Evolutionary conservation across 257 asterid species (phyloP), one percentile per base, ranked within the genome.

Genomic region (Solanum verrucosum): DNA sequence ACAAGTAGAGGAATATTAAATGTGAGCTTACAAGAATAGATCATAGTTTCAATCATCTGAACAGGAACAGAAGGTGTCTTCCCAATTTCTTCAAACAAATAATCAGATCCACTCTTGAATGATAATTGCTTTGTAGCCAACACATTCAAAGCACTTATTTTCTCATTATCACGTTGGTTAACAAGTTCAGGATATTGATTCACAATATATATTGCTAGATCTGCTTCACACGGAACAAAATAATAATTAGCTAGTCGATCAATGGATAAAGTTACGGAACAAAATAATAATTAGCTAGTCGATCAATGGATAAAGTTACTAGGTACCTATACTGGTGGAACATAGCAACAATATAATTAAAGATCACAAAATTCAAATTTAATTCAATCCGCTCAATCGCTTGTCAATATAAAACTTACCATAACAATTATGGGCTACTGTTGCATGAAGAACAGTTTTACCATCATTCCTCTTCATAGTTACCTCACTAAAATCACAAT

Each of bases 91-190:
- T 79, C 56, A 37, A 79, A 21, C 21, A 40, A 27, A 25, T 42
- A 88, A 38, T 27, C 21, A 20, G 87, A 83, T 44, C 84, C 67
- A 84, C 88, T 88, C n/a, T 35, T 88, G 79, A 84, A 84, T 38
- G 87, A 84, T 35, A 60, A 0, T 14, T 65, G 21, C 18, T 46
- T 49, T 37, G 87, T 37, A 83, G 90, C 90, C 79, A 88, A n/a
- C 14, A 88, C 3, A 88, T 84, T 29, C 35, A 88, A 84, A 14
- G 90, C 68, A 15, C 85, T 88, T 44, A 15, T 49, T 20, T 82
- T 84, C 1, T 46, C 35, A 12, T 73, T 84, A 88, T 84, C 40
- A 34, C 3, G 40, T 60, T 1, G n/a, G 14, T 15, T 27, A 56
- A 83, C 88, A 56, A 88, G 74, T 21, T 88, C 38, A 9, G 86